Conservation (phyloP, 73 alveolate species). For the Uronychia binucleata region DNA sequence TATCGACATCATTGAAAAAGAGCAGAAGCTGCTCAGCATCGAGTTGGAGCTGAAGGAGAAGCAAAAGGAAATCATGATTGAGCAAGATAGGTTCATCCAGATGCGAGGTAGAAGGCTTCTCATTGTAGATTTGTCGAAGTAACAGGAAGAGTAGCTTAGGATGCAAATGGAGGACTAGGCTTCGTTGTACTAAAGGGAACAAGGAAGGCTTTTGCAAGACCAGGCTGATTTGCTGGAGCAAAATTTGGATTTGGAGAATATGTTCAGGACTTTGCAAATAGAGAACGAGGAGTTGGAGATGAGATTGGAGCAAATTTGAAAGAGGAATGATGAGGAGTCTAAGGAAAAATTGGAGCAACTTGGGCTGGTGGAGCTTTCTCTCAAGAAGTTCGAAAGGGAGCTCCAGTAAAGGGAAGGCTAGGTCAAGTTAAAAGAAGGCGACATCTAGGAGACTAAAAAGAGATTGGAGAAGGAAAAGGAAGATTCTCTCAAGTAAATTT, state of each 20-base stretch:
- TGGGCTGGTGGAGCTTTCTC: not conserved
- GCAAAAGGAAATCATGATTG: not conserved
- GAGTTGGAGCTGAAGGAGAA: not conserved
- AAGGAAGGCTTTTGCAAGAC: not conserved
- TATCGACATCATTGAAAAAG: not conserved
- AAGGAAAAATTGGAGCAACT: not conserved
- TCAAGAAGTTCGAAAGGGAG: not conserved
- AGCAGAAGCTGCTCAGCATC: not conserved
- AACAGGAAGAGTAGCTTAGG: not conserved
- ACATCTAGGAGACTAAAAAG: not conserved
- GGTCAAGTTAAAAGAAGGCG: not conserved
- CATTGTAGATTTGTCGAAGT: not conserved
- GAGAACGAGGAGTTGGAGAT: not conserved
- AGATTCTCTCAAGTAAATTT: not conserved
- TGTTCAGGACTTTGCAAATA: not conserved
- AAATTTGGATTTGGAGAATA: not conserved
- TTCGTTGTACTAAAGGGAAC: not conserved
- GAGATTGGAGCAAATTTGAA: not conserved
- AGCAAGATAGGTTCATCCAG: not conserved
- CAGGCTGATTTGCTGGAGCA: not conserved
- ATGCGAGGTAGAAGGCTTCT: not conserved
- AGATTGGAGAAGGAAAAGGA: not conserved
- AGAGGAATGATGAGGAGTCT: not conserved
- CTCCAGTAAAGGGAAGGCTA: not conserved
- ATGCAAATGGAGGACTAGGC: not conserved